Base-by-base conservation (phyloP, 805 yeast genomes). In the Hanseniaspora vineae region DNA sequence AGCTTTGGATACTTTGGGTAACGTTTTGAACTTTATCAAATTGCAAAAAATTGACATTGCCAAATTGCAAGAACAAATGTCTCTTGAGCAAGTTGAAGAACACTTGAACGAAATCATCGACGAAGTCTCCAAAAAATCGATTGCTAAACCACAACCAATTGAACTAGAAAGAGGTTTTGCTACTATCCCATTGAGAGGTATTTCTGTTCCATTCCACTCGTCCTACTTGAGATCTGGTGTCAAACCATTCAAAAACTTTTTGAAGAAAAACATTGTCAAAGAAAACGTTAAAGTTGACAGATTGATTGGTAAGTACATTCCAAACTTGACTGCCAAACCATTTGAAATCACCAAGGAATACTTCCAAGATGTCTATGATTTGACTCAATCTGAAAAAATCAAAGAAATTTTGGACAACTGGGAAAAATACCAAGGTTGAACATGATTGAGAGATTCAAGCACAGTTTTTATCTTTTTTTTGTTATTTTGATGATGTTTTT, bases 171-270 rank as follows among this genome's bases (percentile, higher is more conserved):
- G 98, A 73, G 99, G 99, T 23, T 90, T 86, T 59, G 97, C 99
- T 40, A 90, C 92, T 60, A 92, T 92, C 59, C 99, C 99, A 66
- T 78, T 92, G 68, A 88, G 84, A 75, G 98, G 98, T 59, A 92
- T 92, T 56, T 87, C 96, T n/a, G 99, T 92, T 65, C 99, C 99
- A 53, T 92, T 92, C 97, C 99, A 92, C 72, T 88, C 97, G 31
- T 82, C 96, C n/a, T 92, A 94, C 73, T 77, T 92, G 72, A 84
- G 90, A 77, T 85, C 92, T 49, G 99, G 99, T 71, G 99, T 92
- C 51, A 90, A 89, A 71, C 98, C 98, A 60, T 92, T 92, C 86
- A 89, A 90, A 76, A 85, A 88, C 71, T 92, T 92, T 82, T 77
- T 92, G 73, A 81, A 81, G 66, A 92, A 88, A 83, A 90, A 92